Evolutionary conservation across 2,329 filamentous ascomycete species (phyloP).

Genomic region (Trichoderma sp.): DNA sequence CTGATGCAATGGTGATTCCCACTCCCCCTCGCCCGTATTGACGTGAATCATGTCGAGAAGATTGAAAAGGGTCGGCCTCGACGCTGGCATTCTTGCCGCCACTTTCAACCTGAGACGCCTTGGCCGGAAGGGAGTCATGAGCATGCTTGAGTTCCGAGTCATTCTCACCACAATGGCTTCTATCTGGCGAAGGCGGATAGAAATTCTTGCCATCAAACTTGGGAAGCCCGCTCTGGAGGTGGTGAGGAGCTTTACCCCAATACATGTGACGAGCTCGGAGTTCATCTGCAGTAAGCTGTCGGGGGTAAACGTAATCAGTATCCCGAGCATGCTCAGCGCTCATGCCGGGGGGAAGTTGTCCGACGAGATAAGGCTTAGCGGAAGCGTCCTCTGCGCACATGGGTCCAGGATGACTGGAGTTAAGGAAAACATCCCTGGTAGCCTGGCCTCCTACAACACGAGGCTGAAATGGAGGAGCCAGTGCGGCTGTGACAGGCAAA

Average conservation of each 20-base stretch:
- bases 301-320: constrained; percentile 52
- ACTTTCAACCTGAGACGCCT: background rate
- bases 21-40: background rate
- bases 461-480: constrained; percentile 50
- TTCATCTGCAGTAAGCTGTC: constrained; percentile 58
- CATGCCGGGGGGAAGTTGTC: constrained; percentile 46
- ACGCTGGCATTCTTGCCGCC: background rate
- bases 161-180: constrained; percentile 28
- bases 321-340: constrained; percentile 40
- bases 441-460: constrained; percentile 27
- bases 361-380: constrained; percentile 53
- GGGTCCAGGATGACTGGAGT: background rate
- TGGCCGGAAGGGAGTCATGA: background rate
- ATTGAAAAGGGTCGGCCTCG: background rate
- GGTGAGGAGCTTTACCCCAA: constrained; percentile 55
- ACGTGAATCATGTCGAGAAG: background rate
- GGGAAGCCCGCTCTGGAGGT: constrained; percentile 51
- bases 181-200: constrained; percentile 55
- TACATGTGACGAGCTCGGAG: constrained; percentile 57
- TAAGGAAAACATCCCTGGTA: background rate
- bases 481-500: constrained; percentile 45
- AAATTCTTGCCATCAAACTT: constrained; percentile 65
- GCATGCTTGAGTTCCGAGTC: background rate
- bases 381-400: background rate
- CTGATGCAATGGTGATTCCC: background rate